Evolutionary conservation across 2,329 filamentous ascomycete species (phyloP), one percentile per base, ranked within the genome.

Genomic region (Aspergillus arachidicola): DNA sequence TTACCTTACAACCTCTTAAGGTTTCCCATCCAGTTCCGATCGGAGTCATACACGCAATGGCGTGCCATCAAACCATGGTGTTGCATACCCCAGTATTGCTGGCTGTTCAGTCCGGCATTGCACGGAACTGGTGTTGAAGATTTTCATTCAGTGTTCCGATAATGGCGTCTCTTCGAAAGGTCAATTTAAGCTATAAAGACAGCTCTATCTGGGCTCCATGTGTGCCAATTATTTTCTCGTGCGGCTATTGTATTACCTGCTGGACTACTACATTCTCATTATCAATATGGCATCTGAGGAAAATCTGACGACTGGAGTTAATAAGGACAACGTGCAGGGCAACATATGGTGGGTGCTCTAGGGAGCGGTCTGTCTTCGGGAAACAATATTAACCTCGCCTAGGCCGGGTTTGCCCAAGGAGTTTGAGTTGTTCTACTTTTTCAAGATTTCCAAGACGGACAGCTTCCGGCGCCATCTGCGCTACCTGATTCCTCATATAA

Each of bases 321-420:
- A 62, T 19, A 61, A 45, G 41, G 46, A 54, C n/a, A 67, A 68
- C 45, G 65, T 68, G 9, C 66, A 68, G 53, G 66, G 66, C 12
- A 58, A 66, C 54, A 58, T 68, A 34, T 68, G 66, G 66, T 67
- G 59, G 3, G 62, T 28, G 11, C n/a, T 38, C 23, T 11, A 19
- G 23, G 7, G 6, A 36, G 14, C 14, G 23, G 10, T 26, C 1
- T 14, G 6, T 26, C 23, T 57, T 43, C 43, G 14, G 1, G 5
- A 23, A 46, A 34, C 14, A n/a, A 16, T 12, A n/a, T 16, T 26
- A 36, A 55, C 26, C 21, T 30, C 6, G 5, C 12, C 26, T 19
- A 56, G 57, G 57, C 53, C 50, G 16, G 46, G 34, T 21, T 4
- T 59, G 21, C 53, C 36, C 1, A 43, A 56, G 48, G 19, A 53